These are phyloP conservation scores for Dillenia suffruticosa DNA, from an alignment of 164 flowering plant genomes.

Conservation along the genomic window DNA sequence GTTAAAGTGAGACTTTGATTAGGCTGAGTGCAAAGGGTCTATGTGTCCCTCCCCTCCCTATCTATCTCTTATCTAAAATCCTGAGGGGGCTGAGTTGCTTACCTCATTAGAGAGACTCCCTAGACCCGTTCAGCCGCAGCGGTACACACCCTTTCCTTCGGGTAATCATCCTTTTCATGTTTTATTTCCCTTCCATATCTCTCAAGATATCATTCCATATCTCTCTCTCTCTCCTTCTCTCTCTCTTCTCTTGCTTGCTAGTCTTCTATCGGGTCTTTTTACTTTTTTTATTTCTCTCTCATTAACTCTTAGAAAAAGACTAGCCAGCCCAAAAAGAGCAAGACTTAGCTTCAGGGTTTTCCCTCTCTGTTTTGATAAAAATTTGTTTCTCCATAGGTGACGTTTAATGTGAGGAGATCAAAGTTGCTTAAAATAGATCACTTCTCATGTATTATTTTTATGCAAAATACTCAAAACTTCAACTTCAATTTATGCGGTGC, in stretches of 20 bases:
- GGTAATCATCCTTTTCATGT: conserved; percentile 30
- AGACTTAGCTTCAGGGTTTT: conserved; percentile 15
- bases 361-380: too few species aligned
- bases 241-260: conserved; percentile 10
- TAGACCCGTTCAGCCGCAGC: conserved; percentile 25
- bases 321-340: conserved; percentile 5
- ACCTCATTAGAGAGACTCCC: conserved; percentile 23
- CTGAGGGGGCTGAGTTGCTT: conserved; percentile 14
- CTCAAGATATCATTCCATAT: conserved; percentile 19
- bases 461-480: too few species aligned
- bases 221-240: conserved; percentile 21
- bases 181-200: conserved; percentile 30
- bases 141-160: conserved; percentile 34
- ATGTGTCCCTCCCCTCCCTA: background rate
- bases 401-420: too few species aligned
- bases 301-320: conserved; percentile 14
- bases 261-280: conserved; percentile 3
- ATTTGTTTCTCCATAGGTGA: too few species aligned
- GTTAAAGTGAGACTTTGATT: conserved; percentile 10
- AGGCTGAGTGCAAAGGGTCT: conserved; percentile 1
- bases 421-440: too few species aligned
- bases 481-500: too few species aligned
- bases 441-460: too few species aligned
- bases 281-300: conserved; percentile 7
- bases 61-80: conserved; percentile 16